A percentile compares a stretch with the other conserved stretches of the same genome.
These are phyloP conservation scores for Amanita jacksonii DNA, from an alignment of 768 basidiomycete species.

Conservation along the genomic window DNA sequence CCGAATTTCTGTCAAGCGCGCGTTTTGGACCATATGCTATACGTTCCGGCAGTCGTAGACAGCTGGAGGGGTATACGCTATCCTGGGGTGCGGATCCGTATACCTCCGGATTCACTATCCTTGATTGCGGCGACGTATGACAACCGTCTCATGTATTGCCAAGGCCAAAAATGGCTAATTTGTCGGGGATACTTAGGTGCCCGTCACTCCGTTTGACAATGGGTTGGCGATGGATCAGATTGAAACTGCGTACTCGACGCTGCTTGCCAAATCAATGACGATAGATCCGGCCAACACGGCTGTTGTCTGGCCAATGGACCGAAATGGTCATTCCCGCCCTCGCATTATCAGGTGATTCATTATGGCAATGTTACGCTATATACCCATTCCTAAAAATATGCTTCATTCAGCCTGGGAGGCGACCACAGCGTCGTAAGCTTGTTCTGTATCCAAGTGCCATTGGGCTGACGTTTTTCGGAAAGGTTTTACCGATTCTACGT, in stretches of 20 bases:
- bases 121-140: constrained; percentile 81
- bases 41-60: constrained; percentile 67
- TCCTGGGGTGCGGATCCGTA: constrained; percentile 70
- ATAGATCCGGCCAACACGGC: constrained; percentile 24
- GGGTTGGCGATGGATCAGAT: constrained; percentile 79
- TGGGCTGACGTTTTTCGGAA: constrained; percentile 30
- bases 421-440: neutral
- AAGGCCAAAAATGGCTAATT: neutral
- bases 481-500: constrained; percentile 77
- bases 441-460: no score
- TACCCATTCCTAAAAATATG: no score
- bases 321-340: constrained; percentile 59
- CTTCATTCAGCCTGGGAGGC: no score
- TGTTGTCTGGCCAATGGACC: constrained; percentile 28
- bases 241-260: constrained; percentile 72
- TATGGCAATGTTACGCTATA: constrained; percentile 1
- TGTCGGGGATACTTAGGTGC: constrained; percentile 57
- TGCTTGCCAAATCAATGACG: constrained; percentile 49
- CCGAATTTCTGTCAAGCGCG: constrained; percentile 43
- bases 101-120: constrained; percentile 39
- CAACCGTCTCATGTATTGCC: neutral
- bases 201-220: constrained; percentile 74
- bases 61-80: constrained; percentile 57
- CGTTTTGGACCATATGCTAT: constrained; percentile 85
- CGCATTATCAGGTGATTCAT: constrained; percentile 50